Evolutionary conservation across 139 green algal genomes (phyloP).

Genomic region (Prasinococcaceae sp.): DNA sequence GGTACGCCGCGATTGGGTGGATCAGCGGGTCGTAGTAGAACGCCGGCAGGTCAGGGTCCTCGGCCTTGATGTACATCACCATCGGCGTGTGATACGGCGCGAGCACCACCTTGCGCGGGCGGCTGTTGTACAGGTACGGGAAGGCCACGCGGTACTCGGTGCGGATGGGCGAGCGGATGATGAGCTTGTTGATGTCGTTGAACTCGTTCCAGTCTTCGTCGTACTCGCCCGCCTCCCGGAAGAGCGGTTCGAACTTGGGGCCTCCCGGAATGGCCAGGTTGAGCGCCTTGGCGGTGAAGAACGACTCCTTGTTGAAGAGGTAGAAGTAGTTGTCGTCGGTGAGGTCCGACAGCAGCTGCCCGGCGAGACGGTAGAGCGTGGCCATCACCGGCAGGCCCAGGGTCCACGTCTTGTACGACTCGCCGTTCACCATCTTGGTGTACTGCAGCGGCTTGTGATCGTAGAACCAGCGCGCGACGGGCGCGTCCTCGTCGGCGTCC

Average conservation of each 20-base stretch:
- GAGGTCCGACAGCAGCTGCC: conserved; percentile 90
- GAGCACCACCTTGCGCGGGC: conserved; percentile 80
- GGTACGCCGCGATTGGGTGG: conserved; percentile 90
- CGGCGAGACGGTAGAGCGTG: conserved; percentile 80
- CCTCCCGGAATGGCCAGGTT: conserved; percentile 97
- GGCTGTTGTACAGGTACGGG: conserved; percentile 99
- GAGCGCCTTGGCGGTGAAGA: conserved; percentile 78
- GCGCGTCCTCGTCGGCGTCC: conserved; percentile 80
- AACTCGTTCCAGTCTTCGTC: conserved; percentile 99
- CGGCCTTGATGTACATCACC: conserved; percentile 98
- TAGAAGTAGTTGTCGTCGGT: conserved; percentile 99
- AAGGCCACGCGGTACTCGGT: conserved; percentile 92
- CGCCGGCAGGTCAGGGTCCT: conserved; percentile 96
- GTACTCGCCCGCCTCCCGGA: conserved; percentile 82
- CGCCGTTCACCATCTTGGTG: conserved; percentile 47
- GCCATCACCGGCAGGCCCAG: conserved; percentile 90
- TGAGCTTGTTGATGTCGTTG: conserved; percentile 99
- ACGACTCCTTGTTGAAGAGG: conserved; percentile 78
- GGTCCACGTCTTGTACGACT: conserved; percentile 77
- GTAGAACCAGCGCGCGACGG: conserved; percentile 88
- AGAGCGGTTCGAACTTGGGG: conserved; percentile 98
- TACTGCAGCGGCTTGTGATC: conserved; percentile 81
- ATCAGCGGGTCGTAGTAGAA: conserved; percentile 99
- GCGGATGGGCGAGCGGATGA: conserved; percentile 81
- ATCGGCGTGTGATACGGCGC: conserved; percentile 81